Conservation (phyloP, 1,284 basidiomycete genomes). For the Polyporus tsugae region DNA sequence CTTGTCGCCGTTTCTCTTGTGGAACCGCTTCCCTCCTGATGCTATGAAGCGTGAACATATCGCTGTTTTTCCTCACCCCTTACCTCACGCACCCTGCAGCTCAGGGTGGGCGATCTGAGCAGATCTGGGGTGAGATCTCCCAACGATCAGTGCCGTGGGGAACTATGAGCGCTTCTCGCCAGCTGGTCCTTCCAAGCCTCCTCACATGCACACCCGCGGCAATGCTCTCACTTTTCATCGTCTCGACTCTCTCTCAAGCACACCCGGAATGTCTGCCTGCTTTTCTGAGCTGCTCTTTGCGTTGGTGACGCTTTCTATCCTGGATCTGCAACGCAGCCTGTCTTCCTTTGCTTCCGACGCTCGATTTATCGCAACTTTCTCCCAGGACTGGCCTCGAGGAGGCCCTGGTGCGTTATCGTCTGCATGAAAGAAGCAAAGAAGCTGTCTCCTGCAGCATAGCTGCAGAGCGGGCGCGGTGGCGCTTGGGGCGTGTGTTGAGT, state of each 20-base stretch:
- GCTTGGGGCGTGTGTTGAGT: background rate
- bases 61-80: too few species aligned
- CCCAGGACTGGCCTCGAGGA: background rate
- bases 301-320: background rate
- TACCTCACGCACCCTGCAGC: too few species aligned
- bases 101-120: background rate
- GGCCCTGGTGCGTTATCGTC: background rate
- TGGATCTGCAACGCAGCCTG: background rate
- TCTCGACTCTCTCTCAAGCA: background rate
- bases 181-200: too few species aligned
- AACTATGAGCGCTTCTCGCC: background rate
- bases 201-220: background rate
- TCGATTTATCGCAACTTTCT: background rate
- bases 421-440: background rate
- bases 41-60: too few species aligned
- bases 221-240: background rate
- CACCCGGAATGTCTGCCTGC: background rate
- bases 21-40: too few species aligned
- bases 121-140: background rate
- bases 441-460: background rate
- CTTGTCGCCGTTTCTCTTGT: too few species aligned
- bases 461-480: background rate
- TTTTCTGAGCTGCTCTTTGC: background rate
- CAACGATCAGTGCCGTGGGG: background rate
- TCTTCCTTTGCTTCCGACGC: background rate